These are phyloP conservation scores for Irpex sp. DNA, from an alignment of 1,284 basidiomycete species.

Conservation along the genomic window DNA sequence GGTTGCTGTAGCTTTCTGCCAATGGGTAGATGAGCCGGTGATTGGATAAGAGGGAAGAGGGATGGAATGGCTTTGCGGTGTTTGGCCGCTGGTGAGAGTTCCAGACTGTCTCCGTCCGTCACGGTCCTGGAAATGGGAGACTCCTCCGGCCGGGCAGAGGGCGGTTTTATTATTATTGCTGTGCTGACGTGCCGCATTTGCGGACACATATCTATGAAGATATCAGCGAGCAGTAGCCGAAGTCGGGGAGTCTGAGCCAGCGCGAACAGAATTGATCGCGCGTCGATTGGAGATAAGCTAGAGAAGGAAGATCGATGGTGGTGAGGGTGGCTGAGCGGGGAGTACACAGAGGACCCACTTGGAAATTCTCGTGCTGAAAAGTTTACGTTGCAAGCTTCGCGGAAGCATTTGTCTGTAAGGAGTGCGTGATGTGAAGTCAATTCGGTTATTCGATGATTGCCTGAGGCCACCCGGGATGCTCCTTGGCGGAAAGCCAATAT, in stretches of 20 bases:
- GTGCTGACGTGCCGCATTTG: too few relatives aligned
- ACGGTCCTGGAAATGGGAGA: background rate
- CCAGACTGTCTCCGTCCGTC: background rate
- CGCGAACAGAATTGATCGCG: background rate
- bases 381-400: slow-evolving; percentile 1
- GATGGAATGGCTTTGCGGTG: slow-evolving; percentile 4
- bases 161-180: too few relatives aligned
- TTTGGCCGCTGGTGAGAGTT: background rate
- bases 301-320: slow-evolving; percentile 3
- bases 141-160: background rate
- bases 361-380: background rate
- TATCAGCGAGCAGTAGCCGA: too few relatives aligned
- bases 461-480: background rate
- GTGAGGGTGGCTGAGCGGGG: background rate
- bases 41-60: background rate
- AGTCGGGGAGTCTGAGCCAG: too few relatives aligned
- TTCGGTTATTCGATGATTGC: slow-evolving; percentile 3
- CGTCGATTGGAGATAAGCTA: slow-evolving; percentile 11
- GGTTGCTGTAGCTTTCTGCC: slow-evolving; percentile 9
- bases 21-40: slow-evolving; percentile 6
- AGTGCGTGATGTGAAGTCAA: background rate
- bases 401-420: background rate
- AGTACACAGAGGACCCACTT: background rate
- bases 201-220: too few relatives aligned
- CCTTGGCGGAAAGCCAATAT: background rate